Percentiles rank a stretch among this genome's conserved stretches.
Conservation (phyloP, 208 protist species). For the Leishmania amazonensis region DNA sequence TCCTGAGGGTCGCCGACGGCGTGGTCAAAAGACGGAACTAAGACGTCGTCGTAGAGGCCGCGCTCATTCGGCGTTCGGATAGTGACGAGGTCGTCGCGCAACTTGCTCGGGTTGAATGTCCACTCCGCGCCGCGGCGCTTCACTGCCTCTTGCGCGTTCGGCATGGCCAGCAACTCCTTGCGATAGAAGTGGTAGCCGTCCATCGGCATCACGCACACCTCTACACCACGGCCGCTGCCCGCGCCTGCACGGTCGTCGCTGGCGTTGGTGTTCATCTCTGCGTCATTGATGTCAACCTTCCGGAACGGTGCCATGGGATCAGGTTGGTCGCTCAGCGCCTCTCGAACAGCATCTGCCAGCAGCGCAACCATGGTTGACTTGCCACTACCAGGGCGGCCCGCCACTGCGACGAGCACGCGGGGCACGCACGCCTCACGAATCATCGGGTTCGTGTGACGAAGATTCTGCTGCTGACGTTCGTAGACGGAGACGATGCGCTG, state of each 20-base stretch:
- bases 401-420: conserved; percentile 72
- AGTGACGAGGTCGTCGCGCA: conserved; percentile 51
- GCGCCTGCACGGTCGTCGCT: neutral
- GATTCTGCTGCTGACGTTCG: conserved; percentile 22
- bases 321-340: conserved; percentile 18
- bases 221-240: conserved; percentile 16
- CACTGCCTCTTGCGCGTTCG: conserved; percentile 58
- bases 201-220: conserved; percentile 76
- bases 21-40: conserved; percentile 83
- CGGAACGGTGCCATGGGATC: conserved; percentile 17
- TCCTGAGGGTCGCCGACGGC: conserved; percentile 60
- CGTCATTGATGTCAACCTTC: conserved; percentile 15
- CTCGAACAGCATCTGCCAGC: conserved; percentile 46
- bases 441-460: conserved; percentile 24
- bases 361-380: conserved; percentile 58
- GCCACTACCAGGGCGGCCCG: conserved; percentile 76
- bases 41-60: conserved; percentile 52
- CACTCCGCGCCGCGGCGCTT: conserved; percentile 74
- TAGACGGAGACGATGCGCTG: conserved; percentile 24
- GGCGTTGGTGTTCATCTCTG: conserved; percentile 6
- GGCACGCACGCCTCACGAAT: conserved; percentile 25
- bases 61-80: conserved; percentile 34
- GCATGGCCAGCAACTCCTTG: conserved; percentile 51
- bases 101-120: conserved; percentile 72
- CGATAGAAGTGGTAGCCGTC: conserved; percentile 84